These are phyloP conservation scores for Dothidotthia symphoricarpi DNA, from an alignment of 2,329 filamentous ascomycete species.

Conservation along the genomic window DNA sequence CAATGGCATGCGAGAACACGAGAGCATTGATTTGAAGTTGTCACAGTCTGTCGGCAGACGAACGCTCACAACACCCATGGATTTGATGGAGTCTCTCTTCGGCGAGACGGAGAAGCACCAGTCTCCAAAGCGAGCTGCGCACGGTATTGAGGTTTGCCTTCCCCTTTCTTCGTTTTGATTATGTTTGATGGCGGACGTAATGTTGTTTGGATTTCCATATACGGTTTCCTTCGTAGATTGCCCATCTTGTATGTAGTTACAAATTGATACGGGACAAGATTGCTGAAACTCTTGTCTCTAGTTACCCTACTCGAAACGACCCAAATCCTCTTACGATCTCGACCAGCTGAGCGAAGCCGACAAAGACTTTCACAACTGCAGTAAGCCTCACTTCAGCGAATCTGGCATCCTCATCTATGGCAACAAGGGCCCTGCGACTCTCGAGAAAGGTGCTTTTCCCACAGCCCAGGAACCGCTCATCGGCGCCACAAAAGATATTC, in stretches of 20 bases:
- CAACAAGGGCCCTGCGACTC: conserved; percentile 45
- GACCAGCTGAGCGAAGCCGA: conserved; percentile 64
- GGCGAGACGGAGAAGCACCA: conserved; percentile 59
- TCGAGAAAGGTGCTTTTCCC: conserved; percentile 53
- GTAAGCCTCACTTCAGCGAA: conserved; percentile 77
- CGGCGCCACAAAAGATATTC: conserved; percentile 63
- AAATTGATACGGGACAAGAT: conserved; percentile 42
- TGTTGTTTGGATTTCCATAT: conserved; percentile 46
- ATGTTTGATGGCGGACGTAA: conserved; percentile 28
- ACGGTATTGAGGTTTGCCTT: conserved; percentile 87
- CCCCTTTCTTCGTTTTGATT: conserved; percentile 42
- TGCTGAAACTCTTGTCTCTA: conserved; percentile 51
- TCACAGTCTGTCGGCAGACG: conserved; percentile 41
- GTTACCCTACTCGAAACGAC: conserved; percentile 83
- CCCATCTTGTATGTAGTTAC: conserved; percentile 46
- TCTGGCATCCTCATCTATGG: conserved; percentile 70
- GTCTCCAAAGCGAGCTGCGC: conserved; percentile 52
- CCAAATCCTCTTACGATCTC: conserved; percentile 65
- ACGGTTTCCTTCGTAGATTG: conserved; percentile 36
- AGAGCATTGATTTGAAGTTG: conserved; percentile 37
- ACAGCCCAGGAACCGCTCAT: conserved; percentile 59
- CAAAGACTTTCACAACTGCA: conserved; percentile 66
- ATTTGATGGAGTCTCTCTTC: conserved; percentile 94
- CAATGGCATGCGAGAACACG: conserved; percentile 54
- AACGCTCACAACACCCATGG: conserved; percentile 83